Conservation (phyloP, 495 filamentous ascomycete genomes). For the Aspergillus cavernicola region DNA sequence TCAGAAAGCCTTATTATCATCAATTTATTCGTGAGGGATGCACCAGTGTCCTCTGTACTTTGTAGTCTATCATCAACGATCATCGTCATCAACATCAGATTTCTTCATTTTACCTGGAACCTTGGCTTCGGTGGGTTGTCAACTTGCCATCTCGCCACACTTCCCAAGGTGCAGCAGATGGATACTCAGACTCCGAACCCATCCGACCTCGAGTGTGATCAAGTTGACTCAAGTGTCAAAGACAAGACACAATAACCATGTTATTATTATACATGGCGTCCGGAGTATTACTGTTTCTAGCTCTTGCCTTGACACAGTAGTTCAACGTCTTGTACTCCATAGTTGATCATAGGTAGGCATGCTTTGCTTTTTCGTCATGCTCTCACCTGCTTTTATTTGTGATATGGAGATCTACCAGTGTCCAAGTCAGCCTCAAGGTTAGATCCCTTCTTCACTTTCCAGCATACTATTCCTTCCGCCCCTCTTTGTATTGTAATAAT, state of each 20-base stretch:
- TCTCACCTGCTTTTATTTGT: background rate
- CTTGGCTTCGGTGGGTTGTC: background rate
- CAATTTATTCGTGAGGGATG: background rate
- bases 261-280: background rate
- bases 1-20: background rate
- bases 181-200: background rate
- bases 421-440: conserved; percentile 8
- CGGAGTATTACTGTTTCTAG: conserved; percentile 5
- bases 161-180: conserved; percentile 2
- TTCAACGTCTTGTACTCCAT: background rate
- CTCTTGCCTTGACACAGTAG: background rate
- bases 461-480: conserved; percentile 1
- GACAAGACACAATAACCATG: background rate
- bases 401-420: background rate
- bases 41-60: too few relatives aligned
- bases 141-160: background rate
- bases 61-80: conserved; percentile 3
- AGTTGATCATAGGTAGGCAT: background rate
- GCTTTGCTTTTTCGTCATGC: background rate
- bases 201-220: background rate
- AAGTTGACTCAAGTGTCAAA: background rate
- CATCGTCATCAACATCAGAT: conserved; percentile 1
- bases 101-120: conserved; percentile 4
- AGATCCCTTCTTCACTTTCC: background rate
- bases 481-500: conserved; percentile 5